Evolutionary conservation across 1,139 yeast genomes (phyloP).

Genomic region (Protomyces arabidopsidicola): DNA sequence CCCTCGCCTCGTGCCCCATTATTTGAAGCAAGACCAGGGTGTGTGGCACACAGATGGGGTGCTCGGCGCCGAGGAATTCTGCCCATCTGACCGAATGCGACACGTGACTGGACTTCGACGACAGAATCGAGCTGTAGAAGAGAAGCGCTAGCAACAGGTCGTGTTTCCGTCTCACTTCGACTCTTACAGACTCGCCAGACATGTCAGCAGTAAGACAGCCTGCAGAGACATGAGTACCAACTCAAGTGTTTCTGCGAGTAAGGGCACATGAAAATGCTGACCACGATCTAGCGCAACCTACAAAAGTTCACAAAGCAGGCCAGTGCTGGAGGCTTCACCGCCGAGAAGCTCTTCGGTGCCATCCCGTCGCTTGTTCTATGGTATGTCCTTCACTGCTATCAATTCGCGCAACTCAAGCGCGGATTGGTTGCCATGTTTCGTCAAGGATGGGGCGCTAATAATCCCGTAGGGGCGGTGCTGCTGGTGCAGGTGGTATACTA

Average conservation of each 20-base stretch:
- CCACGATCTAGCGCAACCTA: slow-evolving; percentile 11
- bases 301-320: slow-evolving; percentile 23
- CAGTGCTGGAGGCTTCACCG: slow-evolving; percentile 21
- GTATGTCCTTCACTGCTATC: background rate
- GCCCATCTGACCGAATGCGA: no score
- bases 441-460: background rate
- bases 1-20: no score
- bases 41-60: no score
- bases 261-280: background rate
- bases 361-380: slow-evolving; percentile 19
- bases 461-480: slow-evolving; percentile 13
- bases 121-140: no score
- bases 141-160: no score
- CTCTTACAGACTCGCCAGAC: background rate
- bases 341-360: slow-evolving; percentile 19
- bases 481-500: slow-evolving; percentile 19
- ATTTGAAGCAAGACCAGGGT: no score
- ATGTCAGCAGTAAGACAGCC: background rate
- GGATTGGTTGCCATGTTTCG: background rate
- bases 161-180: no score
- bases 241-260: no score
- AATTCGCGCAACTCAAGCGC: background rate
- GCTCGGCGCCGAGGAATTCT: no score
- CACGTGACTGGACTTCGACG: no score
- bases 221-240: background rate